Base-by-base conservation (phyloP, 805 yeast species). In the Metschnikowia colocasiae region DNA sequence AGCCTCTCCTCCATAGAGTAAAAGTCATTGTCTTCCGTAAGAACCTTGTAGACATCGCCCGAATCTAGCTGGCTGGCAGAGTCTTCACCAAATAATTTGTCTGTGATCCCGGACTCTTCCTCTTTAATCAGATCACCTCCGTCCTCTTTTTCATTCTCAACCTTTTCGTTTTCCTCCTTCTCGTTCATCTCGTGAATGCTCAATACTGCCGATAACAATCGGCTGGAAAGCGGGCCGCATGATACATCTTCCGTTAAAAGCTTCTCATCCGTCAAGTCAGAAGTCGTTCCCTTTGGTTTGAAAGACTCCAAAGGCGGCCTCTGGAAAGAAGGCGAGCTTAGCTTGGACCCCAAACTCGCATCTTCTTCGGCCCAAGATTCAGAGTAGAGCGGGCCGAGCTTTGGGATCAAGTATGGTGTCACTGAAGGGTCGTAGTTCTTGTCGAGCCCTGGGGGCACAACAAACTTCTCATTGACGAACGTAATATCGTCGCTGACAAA, bases 281-380 rank as follows among this genome's bases (percentile, higher is more conserved):
- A 81, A 1, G 82, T 70, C 1, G 83, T 72, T 4, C 85, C 86
- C 51, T 77, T 82, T 0, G 96, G 83, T 27, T 61, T 68, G 59
- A 63, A 62, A 20, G 78, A 67, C 43, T 76, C 78, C 29, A 64
- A 49, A 29, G 73, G 65, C 16, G 75, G 62, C 32, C 78, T 76
- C 36, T 62, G 67, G 46, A 59, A 63, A 4, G 79, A 75, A 3
- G 82, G 76, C 8, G 82, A 68, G 48, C 76, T 71, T 44, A 73
- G 53, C 61, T 79, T 60, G 52, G 73, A 47, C 3, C 74, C 71
- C 35, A 71, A 59, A 18, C 59, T 73, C 59, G 70, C 64, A 63
- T 88, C 96, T 59, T 90, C 96, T 43, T 85, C 87, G 12, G 83
- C 79, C 98, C 99, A 94, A 4, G 81, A 75, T 36, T 88, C 90